Evolutionary conservation across 352 stramenopile species (phyloP).

Genomic region (Phytopythium oedochilum): DNA sequence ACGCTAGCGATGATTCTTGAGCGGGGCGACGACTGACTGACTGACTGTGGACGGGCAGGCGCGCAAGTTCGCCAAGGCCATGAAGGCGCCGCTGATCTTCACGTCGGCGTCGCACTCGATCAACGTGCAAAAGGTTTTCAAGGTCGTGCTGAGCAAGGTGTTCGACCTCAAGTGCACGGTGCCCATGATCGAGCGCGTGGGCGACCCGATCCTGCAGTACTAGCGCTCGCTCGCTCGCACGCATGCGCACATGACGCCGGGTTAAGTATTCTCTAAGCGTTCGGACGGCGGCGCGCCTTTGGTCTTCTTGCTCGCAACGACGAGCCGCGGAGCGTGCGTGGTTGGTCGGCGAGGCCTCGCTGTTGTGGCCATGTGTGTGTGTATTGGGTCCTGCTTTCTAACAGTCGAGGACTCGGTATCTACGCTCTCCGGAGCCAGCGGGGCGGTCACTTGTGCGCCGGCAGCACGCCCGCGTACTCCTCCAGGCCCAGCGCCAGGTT

Average conservation of each 20-base stretch:
- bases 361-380: too few relatives aligned
- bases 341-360: too few relatives aligned
- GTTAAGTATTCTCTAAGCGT: not conserved
- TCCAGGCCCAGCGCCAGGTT: conserved; percentile 91
- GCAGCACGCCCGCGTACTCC: conserved; percentile 72
- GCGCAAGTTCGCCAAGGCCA: conserved; percentile 93
- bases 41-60: conserved; percentile 54
- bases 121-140: conserved; percentile 96
- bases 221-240: conserved; percentile 13
- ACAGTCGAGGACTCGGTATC: not conserved
- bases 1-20: too few relatives aligned
- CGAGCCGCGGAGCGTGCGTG: too few relatives aligned
- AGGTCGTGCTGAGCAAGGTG: conserved; percentile 92
- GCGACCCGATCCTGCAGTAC: conserved; percentile 91
- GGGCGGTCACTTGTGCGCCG: not conserved
- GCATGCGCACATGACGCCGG: not conserved
- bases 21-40: too few relatives aligned
- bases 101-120: conserved; percentile 92
- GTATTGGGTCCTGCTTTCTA: conserved; percentile 1
- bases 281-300: too few relatives aligned
- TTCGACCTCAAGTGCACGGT: conserved; percentile 94
- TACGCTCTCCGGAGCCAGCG: not conserved
- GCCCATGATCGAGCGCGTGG: conserved; percentile 89
- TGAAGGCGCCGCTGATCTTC: conserved; percentile 94
- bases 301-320: too few relatives aligned